These are phyloP conservation scores for Pichia manshurica DNA, from an alignment of 805 yeast species.

Conservation along the genomic window DNA sequence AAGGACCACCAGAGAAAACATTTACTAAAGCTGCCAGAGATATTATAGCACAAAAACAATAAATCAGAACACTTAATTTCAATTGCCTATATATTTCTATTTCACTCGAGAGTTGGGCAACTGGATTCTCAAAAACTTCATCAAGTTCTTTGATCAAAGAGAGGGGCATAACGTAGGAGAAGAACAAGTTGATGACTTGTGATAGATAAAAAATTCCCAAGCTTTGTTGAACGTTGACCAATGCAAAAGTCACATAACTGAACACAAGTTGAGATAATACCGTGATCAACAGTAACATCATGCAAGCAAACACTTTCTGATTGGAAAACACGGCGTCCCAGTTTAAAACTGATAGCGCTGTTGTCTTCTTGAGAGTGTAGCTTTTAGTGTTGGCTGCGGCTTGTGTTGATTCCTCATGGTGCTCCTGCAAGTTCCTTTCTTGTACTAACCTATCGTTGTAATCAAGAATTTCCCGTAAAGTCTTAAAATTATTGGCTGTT, in stretches of 20 bases:
- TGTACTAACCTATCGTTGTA: slow-evolving; percentile 6
- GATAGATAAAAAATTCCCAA: slow-evolving; percentile 22
- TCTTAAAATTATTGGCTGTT: slow-evolving; percentile 3
- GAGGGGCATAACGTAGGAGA: slow-evolving; percentile 26
- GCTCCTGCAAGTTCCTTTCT: background rate
- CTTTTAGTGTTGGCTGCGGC: background rate
- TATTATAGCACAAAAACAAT: slow-evolving; percentile 18
- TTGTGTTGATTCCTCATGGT: background rate
- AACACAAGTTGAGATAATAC: slow-evolving; percentile 24
- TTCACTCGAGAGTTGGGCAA: slow-evolving; percentile 22
- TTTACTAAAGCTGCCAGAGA: slow-evolving; percentile 21
- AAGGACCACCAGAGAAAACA: slow-evolving; percentile 15
- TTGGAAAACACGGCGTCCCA: slow-evolving; percentile 26
- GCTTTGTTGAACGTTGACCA: slow-evolving; percentile 22
- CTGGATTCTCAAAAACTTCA: slow-evolving; percentile 23
- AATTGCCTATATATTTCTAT: slow-evolving; percentile 21
- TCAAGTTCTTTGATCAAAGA: slow-evolving; percentile 19
- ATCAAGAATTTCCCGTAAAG: slow-evolving; percentile 13
- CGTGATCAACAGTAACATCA: slow-evolving; percentile 19
- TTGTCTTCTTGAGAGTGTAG: slow-evolving; percentile 3
- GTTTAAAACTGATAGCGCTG: slow-evolving; percentile 16
- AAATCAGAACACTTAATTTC: slow-evolving; percentile 17
- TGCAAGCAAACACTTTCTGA: slow-evolving; percentile 17
- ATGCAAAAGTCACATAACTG: slow-evolving; percentile 26
- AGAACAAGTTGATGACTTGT: slow-evolving; percentile 21